Conservation (phyloP, 2,329 filamentous ascomycete species). For the Colletotrichum brevisporum region DNA sequence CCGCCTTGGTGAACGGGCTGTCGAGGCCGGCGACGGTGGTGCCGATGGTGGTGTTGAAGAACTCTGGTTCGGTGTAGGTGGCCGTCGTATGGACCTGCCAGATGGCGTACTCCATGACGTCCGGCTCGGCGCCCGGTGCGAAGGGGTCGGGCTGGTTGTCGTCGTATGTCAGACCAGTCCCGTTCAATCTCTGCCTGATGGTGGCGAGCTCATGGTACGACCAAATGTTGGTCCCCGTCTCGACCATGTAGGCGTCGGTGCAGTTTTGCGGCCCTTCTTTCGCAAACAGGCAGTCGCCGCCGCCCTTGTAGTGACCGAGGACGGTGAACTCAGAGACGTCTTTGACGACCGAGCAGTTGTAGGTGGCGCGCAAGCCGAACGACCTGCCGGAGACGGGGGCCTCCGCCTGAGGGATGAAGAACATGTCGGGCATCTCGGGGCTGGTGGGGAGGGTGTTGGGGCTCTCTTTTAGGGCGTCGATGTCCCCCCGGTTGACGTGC, state of each 20-base stretch:
- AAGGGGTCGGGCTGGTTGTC: background rate
- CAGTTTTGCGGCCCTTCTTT: background rate
- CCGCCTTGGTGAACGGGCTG: slow-evolving; percentile 14
- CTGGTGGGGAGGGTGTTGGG: slow-evolving; percentile 35
- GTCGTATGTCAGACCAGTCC: background rate
- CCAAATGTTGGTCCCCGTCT: background rate
- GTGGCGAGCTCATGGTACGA: background rate
- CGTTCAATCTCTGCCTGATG: background rate
- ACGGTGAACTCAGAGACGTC: slow-evolving; percentile 36
- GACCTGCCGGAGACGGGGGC: slow-evolving; percentile 28
- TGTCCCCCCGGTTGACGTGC: slow-evolving; percentile 12
- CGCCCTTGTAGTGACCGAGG: slow-evolving; percentile 27
- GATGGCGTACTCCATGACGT: slow-evolving; percentile 30
- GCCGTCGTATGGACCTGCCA: slow-evolving; percentile 23
- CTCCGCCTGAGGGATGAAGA: slow-evolving; percentile 38
- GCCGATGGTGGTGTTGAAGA: slow-evolving; percentile 20
- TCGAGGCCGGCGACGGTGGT: slow-evolving; percentile 12
- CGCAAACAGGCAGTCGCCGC: background rate
- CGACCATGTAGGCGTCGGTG: no score
- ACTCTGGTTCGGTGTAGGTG: background rate
- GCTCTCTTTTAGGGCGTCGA: background rate
- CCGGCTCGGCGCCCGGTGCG: background rate
- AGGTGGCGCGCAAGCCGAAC: slow-evolving; percentile 36
- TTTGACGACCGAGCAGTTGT: slow-evolving; percentile 32
- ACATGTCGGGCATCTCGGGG: slow-evolving; percentile 34